Conservation (phyloP, 2,329 filamentous ascomycete species). For the Lasiodiplodia sp. region DNA sequence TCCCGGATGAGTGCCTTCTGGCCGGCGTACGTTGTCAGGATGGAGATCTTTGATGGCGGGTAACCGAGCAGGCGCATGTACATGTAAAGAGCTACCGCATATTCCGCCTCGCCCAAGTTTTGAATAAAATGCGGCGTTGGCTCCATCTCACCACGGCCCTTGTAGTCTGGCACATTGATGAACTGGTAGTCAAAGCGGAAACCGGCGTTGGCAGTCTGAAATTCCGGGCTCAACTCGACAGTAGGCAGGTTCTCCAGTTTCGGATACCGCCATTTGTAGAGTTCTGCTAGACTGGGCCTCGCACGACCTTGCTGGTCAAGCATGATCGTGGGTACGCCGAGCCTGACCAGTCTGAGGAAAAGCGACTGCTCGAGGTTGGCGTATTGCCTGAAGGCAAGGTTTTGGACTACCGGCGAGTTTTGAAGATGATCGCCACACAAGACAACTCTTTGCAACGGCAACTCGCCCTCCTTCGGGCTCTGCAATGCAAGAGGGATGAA, state of each 20-base stretch:
- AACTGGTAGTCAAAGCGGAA: conserved; percentile 97
- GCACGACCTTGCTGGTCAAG: conserved; percentile 95
- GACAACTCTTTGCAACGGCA: conserved; percentile 84
- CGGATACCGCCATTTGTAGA: conserved; percentile 94
- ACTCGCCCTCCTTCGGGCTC: conserved; percentile 74
- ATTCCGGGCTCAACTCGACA: conserved; percentile 74
- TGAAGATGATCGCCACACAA: conserved; percentile 95
- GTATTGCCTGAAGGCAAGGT: conserved; percentile 90
- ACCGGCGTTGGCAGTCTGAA: conserved; percentile 83
- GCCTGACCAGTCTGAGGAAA: conserved; percentile 86
- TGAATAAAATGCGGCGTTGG: conserved; percentile 95
- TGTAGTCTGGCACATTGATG: conserved; percentile 93
- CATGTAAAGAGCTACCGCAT: conserved; percentile 92
- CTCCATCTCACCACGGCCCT: conserved; percentile 85
- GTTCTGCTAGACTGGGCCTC: conserved; percentile 81
- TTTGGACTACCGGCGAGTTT: conserved; percentile 95
- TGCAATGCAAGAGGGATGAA: conserved; percentile 97
- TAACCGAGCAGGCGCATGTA: conserved; percentile 98
- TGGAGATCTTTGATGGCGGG: conserved; percentile 81
- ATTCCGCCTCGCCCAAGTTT: conserved; percentile 96
- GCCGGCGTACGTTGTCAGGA: conserved; percentile 92
- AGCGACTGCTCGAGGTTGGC: conserved; percentile 96
- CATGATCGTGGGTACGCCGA: conserved; percentile 89
- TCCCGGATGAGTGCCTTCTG: conserved; percentile 89
- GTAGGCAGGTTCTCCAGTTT: conserved; percentile 79